Conservation (phyloP, 495 filamentous ascomycete genomes). For the Penicillium nucicola region DNA sequence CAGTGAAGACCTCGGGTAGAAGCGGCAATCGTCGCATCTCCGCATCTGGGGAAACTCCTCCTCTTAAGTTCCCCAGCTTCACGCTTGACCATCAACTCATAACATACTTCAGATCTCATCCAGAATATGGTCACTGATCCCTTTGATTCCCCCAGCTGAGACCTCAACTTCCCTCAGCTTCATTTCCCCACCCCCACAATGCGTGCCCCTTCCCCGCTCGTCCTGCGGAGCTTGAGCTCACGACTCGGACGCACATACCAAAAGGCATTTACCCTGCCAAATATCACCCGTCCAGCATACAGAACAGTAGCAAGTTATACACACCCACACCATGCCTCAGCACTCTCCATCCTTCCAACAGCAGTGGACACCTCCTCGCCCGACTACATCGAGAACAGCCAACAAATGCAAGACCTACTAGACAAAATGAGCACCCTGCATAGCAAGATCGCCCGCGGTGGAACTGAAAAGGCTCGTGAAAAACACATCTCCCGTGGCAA, state of each 20-base stretch:
- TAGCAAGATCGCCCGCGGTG: slow-evolving; percentile 66
- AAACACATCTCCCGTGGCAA: slow-evolving; percentile 88
- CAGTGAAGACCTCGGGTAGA: slow-evolving; percentile 30
- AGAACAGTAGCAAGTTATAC: slow-evolving; percentile 56
- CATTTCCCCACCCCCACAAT: slow-evolving; percentile 30
- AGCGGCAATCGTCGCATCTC: slow-evolving; percentile 41
- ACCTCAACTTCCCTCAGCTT: not conserved
- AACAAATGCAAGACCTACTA: slow-evolving; percentile 72
- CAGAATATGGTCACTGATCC: not conserved
- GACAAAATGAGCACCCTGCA: slow-evolving; percentile 66
- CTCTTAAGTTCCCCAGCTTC: not conserved
- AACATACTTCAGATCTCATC: no score
- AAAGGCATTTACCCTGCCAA: slow-evolving; percentile 4
- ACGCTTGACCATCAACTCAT: not conserved
- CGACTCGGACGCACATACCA: slow-evolving; percentile 13
- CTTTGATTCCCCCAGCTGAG: not conserved
- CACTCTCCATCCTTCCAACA: slow-evolving; percentile 75
- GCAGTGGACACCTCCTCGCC: slow-evolving; percentile 71
- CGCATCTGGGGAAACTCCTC: slow-evolving; percentile 30
- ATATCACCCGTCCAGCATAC: not conserved
- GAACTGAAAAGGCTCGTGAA: slow-evolving; percentile 76
- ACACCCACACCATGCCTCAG: slow-evolving; percentile 63
- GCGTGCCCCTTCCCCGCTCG: slow-evolving; percentile 36
- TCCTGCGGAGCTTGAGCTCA: slow-evolving; percentile 32
- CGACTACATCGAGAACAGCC: slow-evolving; percentile 79